Evolutionary conservation across 805 yeast genomes (phyloP), one percentile per base, ranked within the genome.

Genomic region (Kluyveromyces nonfermentans): DNA sequence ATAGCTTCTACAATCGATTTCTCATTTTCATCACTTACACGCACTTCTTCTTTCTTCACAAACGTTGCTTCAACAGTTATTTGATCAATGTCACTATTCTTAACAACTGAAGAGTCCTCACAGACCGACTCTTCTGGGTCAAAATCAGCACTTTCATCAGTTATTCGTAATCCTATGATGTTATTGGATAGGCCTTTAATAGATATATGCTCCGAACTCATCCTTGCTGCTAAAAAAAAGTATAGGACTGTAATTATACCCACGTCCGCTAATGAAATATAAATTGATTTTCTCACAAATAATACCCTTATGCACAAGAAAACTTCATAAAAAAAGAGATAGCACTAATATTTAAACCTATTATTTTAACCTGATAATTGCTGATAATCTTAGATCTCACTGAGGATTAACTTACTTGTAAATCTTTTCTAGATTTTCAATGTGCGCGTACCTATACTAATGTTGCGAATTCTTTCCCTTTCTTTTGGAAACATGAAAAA

Each of bases 121-220:
- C 4, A 33, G 12, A 38, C 31, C 33, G 46, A 28, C 32, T 47
- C 40, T 18, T 43, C 47, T 15, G 47, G 17, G 21, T 46, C 52
- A 16, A 46, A 34, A 40, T 51, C 56, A 10, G 54, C 59, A 35
- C 56, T 60, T 46, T 57, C 62, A 46, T 56, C 54, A 4, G 55
- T 57, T 38, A 55, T 60, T 20, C 54, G 57, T 36, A 57, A 40
- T 35, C 48, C 51, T 30, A 46, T 46, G 22, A 32, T 38, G 18
- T 22, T 19, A 22, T 28, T 38, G 4, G 41, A 22, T 21, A 38
- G 25, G 8, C 4, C 20, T 9, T 14, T 16, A 15, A 25, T 14
- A 25, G 7, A 10, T 10, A 14, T 6, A 6, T 6, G 9, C 4
- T 25, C 30, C 12, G 30, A 25, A 25, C 30, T 25, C 30, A 25